A percentile compares a stretch with the other conserved stretches of the same genome.
Evolutionary conservation across 2,329 filamentous ascomycete species (phyloP).

Genomic region (Beauveria sp.): DNA sequence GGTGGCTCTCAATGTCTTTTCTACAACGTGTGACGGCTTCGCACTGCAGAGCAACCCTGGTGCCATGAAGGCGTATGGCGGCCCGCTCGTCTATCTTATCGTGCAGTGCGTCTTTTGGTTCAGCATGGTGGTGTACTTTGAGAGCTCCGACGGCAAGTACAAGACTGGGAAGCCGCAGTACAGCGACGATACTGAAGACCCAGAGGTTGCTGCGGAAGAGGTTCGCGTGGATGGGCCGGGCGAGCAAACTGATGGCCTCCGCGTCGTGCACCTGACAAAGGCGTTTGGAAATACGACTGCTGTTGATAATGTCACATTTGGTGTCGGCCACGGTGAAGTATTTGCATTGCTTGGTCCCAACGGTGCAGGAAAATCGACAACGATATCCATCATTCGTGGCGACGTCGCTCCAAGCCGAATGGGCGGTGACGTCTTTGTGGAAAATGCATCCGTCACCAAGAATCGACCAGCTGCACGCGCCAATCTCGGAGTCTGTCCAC

Average conservation of each 20-base stretch:
- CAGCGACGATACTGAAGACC: conserved; percentile 17
- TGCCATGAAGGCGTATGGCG: conserved; percentile 64
- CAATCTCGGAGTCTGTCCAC: conserved; percentile 65
- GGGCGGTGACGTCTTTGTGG: conserved; percentile 58
- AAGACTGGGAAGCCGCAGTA: conserved; percentile 13
- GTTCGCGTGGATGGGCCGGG: conserved; percentile 21
- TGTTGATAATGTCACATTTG: conserved; percentile 65
- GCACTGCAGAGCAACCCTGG: conserved; percentile 58
- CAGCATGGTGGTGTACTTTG: conserved; percentile 62
- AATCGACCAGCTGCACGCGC: conserved; percentile 56
- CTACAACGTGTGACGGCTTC: conserved; percentile 58
- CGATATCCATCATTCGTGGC: conserved; percentile 65
- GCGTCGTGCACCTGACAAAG: conserved; percentile 62
- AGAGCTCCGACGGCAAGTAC: conserved; percentile 46
- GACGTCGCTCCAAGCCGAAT: conserved; percentile 54
- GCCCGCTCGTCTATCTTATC: conserved; percentile 70
- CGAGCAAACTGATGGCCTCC: conserved; percentile 39
- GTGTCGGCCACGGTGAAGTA: conserved; percentile 59
- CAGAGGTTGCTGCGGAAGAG: conserved; percentile 19
- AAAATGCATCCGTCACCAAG: conserved; percentile 55
- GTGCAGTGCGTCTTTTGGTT: conserved; percentile 63
- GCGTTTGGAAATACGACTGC: conserved; percentile 56
- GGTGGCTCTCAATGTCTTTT: conserved; percentile 69
- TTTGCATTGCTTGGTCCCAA: conserved; percentile 72
- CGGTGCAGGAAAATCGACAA: conserved; percentile 69